phyloP scores from a whole-genome alignment of 1,284 basidiomycete species.

The Moesziomyces parantarcticus region DNA sequence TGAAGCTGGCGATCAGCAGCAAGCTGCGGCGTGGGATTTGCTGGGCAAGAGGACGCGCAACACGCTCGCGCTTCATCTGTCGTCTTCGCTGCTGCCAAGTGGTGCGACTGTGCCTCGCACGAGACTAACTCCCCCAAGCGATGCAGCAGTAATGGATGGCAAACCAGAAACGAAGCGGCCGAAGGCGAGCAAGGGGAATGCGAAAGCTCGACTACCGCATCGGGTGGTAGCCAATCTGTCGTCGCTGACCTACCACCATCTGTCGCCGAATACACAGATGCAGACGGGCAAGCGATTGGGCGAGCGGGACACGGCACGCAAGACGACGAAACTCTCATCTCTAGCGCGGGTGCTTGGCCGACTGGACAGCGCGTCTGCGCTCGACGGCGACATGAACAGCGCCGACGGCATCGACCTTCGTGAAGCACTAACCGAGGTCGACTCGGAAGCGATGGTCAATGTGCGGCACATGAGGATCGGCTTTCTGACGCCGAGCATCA shows the following conservation, averaged over 20 bases:
- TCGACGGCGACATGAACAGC: neutral
- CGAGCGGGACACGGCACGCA: conserved; percentile 3
- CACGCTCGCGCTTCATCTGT: conserved; percentile 38
- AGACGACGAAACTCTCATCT: conserved; percentile 24
- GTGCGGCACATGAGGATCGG: conserved; percentile 16
- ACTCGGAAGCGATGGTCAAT: conserved; percentile 15
- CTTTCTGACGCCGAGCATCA: conserved; percentile 26
- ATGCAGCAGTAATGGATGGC: too few relatives aligned
- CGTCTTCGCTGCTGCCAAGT: conserved; percentile 20
- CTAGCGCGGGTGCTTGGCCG: conserved; percentile 28
- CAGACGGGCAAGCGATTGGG: conserved; percentile 30
- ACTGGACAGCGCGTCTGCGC: conserved; percentile 1
- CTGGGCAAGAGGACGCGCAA: conserved; percentile 9
- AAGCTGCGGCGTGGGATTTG: neutral
- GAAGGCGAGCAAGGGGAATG: neutral
- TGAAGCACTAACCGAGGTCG: neutral
- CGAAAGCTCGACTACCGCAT: conserved; percentile 33
- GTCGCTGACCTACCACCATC: conserved; percentile 61
- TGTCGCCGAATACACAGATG: conserved; percentile 63
- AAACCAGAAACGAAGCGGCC: too few relatives aligned
- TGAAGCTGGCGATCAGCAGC: too few relatives aligned
- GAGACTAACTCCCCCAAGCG: too few relatives aligned
- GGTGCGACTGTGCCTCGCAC: neutral
- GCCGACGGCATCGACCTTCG: neutral
- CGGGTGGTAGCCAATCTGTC: conserved; percentile 46